Evolutionary conservation across 495 filamentous ascomycete genomes (phyloP), one percentile per base, ranked within the genome.

Genomic region (Lophiostoma macrostomum): DNA sequence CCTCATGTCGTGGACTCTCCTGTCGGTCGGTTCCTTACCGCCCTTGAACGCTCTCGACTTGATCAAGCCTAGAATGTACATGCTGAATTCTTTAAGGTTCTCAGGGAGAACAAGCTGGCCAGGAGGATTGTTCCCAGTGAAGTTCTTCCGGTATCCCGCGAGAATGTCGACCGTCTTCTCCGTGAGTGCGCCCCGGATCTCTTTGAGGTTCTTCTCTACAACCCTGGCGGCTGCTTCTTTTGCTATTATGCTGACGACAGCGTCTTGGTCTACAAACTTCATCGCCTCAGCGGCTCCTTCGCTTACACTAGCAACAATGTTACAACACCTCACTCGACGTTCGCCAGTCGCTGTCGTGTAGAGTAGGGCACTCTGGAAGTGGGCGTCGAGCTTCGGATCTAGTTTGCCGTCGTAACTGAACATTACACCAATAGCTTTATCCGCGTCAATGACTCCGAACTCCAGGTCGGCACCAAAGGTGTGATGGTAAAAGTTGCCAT

Each of bases 321-420:
- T 99, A 64, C 80, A 85, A 71, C 93, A 99, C 44, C 93, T 79
- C 22, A 99, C 93, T 31, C 93, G 80, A 24, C 93, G 82, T 67
- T 99, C 85, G 5, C 93, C 93, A 45, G 80, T 82, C 7, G 88
- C 86, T 8, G 93, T 95, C 0, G 93, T 99, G 67, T 97, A 97
- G 13, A 99, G 80, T 23, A 97, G 73, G 0, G 93, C 93, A 20
- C 88, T 86, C 71, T 99, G 93, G 78, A 99, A 99, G 72, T 99
- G 94, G 3, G 91, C 91, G 66, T 99, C 93, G 16, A 96, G 78
- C 67, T 96, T 96, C 19, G 90, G 74, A 71, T 97, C 93, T 14
- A 99, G 81, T 69, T 97, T 99, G 40, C 94, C 93, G 67, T 99
- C 93, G 65, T 97, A 95, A 64, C 83, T 86, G 71, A 99, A 99